These are phyloP conservation scores for Lodderomyces orthopsilosis DNA, from an alignment of 1,139 yeast species.

Conservation along the genomic window DNA sequence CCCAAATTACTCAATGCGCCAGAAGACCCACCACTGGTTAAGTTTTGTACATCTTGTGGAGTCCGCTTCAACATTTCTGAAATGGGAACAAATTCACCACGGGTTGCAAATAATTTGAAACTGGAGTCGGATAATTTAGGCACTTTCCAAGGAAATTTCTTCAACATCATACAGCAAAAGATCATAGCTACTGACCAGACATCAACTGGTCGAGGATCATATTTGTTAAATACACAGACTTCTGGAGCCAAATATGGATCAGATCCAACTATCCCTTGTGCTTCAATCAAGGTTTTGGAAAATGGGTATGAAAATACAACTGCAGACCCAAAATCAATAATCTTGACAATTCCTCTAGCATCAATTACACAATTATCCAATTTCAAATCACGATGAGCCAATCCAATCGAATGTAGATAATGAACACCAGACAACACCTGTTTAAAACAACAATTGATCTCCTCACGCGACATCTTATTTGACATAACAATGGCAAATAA, in stretches of 20 bases:
- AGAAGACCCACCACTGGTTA: slow-evolving; percentile 8
- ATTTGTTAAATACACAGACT: slow-evolving; percentile 74
- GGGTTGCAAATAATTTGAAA: slow-evolving; percentile 61
- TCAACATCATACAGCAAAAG: slow-evolving; percentile 90
- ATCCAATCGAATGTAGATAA: slow-evolving; percentile 82
- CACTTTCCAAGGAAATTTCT: slow-evolving; percentile 95
- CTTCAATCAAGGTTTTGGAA: slow-evolving; percentile 71
- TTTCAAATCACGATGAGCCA: slow-evolving; percentile 90
- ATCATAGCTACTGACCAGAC: slow-evolving; percentile 94
- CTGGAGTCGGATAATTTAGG: slow-evolving; percentile 86
- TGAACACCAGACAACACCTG: slow-evolving; percentile 81
- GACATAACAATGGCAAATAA: slow-evolving; percentile 95
- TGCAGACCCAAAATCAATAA: slow-evolving; percentile 93
- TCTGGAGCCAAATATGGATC: slow-evolving; percentile 96
- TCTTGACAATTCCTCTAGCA: slow-evolving; percentile 77
- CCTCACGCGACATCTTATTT: slow-evolving; percentile 83
- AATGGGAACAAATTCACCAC: slow-evolving; percentile 44
- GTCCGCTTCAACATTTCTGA: slow-evolving; percentile 41
- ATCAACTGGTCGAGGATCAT: slow-evolving; percentile 92
- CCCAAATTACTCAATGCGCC: slow-evolving; percentile 21
- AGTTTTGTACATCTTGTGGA: slow-evolving; percentile 25
- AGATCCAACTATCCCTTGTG: slow-evolving; percentile 90
- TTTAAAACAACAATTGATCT: slow-evolving; percentile 86
- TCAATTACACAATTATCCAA: slow-evolving; percentile 92
- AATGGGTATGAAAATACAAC: slow-evolving; percentile 92